Base-by-base conservation (phyloP, 306 rosid species). In the Gastrolobium villosum region DNA sequence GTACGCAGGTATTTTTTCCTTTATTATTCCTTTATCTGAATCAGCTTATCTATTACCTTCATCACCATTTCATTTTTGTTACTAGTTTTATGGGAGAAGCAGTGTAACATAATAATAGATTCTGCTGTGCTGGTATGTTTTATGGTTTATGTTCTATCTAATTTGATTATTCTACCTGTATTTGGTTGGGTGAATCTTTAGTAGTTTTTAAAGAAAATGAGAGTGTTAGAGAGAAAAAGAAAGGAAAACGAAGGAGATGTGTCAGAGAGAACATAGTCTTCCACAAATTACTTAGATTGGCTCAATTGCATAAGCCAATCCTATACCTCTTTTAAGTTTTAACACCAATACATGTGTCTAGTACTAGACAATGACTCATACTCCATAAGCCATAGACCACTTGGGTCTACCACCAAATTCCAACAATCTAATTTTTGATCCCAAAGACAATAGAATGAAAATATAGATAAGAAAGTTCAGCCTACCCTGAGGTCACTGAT, bases 1-100 rank as follows among this genome's bases (percentile, higher is more conserved):
- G 97, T 52, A 96, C 99, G 26, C 99, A 96, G 97, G 99, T 95
- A 91, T 66, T 73, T 40, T 55, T 39, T 36, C 63, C 15, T 4
- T 4, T 82, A 20, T 9, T 52, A n/a, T 59, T 61, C 50, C n/a
- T 26, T 43, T 31, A 35, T 67, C 37, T 31, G 28, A 71, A 76
- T 57, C 35, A 44, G 14, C 45, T 48, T 70, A 65, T 71, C 46
- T 56, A 40, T 66, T 76, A 52, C 37, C 40, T 30, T 55, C 10
- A 9, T 26, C 62, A n/a, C 60, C 9, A 37, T 53, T 31, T 74
- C 44, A 2, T 5, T 68, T 44, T 64, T 79, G 45, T 63, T 20
- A 7, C 30, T 39, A 39, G 45, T 80, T 54, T 40, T 40, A 66
- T 37, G 62, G 54, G 6, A 66, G 60, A 56, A 36, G 31, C n/a